Percentiles rank a stretch among this genome's conserved stretches.
Conservation (phyloP, 768 basidiomycete species). For the Trametes elegans region DNA sequence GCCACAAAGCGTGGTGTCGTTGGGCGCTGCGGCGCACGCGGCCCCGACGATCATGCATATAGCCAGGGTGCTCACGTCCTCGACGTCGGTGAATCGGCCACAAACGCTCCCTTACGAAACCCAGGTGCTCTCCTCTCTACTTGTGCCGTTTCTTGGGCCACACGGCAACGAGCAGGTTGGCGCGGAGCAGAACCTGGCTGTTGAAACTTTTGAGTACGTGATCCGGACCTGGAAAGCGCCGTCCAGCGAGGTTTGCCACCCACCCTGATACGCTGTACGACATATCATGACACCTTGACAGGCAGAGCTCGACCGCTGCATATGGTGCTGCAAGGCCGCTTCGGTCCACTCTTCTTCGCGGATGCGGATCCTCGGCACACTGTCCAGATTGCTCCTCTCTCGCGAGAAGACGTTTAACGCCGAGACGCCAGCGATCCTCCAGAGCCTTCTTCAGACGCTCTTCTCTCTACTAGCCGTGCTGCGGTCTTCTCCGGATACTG, state of each 20-base stretch:
- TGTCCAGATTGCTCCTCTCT: slow-evolving; percentile 46
- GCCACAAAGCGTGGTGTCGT: slow-evolving; percentile 43
- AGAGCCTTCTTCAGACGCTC: slow-evolving; percentile 50
- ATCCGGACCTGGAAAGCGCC: slow-evolving; percentile 53
- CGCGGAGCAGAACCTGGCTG: slow-evolving; percentile 52
- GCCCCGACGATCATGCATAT: slow-evolving; percentile 44
- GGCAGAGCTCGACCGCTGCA: slow-evolving; percentile 53
- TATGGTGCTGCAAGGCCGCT: slow-evolving; percentile 73
- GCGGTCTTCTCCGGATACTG: slow-evolving; percentile 22
- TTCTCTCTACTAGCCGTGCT: slow-evolving; percentile 48
- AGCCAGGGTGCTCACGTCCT: slow-evolving; percentile 36
- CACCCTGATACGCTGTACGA: slow-evolving; percentile 17
- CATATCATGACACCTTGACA: slow-evolving; percentile 15
- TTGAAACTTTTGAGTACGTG: slow-evolving; percentile 61
- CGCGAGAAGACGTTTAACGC: slow-evolving; percentile 42
- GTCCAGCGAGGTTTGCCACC: slow-evolving; percentile 48
- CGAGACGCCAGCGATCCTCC: slow-evolving; percentile 45
- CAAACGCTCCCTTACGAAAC: slow-evolving; percentile 52
- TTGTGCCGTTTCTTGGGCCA: slow-evolving; percentile 51
- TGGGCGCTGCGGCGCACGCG: slow-evolving; percentile 28
- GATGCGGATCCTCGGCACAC: slow-evolving; percentile 46
- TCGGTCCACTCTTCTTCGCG: slow-evolving; percentile 42
- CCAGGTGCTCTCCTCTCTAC: slow-evolving; percentile 55
- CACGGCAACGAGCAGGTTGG: slow-evolving; percentile 37
- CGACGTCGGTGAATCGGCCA: slow-evolving; percentile 27